Evolutionary conservation across 495 filamentous ascomycete species (phyloP), one percentile per base, ranked within the genome.

Genomic region (Pyronema omphalodes): DNA sequence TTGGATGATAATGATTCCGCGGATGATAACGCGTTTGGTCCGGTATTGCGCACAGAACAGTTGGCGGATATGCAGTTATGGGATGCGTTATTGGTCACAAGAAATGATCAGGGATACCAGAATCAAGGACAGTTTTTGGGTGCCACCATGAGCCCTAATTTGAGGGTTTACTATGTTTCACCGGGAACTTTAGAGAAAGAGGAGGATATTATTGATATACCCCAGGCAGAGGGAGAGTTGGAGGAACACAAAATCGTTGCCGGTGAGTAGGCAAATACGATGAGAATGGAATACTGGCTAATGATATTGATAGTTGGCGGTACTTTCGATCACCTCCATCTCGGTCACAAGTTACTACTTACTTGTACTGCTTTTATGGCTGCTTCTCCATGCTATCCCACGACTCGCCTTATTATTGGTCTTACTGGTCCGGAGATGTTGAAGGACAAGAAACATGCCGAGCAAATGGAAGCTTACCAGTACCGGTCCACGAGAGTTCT

Each of bases 241-340:
- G 23, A 19, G 47, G 47, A 50, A 17, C 47, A 50, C 17, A 12
- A 7, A 3, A 34, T 50, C 36, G 47, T 50, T 11, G 47, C 47
- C 6, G 47, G 47, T 50, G 17, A 12, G 44, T 36, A 35, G 34
- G 12, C 3, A 34, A 9, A 12, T 50, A 11, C 35, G 34, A 12
- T 15, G n/a, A 17, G 44, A 15, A 19, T 5, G 17, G 44, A 7
- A 14, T 23, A 29, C 23, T 29, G 23, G 44, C 44, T 23, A 17
- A 14, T 47, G 44, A 19, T 45, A 45, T 9, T n/a, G 29, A 36
- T 19, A 50, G 79, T 96, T 35, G 91, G 89, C 41, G 91, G 91
- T 15, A 96, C 91, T 3, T 98, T 96, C 66, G 91, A 98, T 67
- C 86, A 96, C 68, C 77, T 98, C 37, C 91, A 96, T 64, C 76